Base-by-base conservation (phyloP, 2,329 filamentous ascomycete species). In the Epichloe bromicola region DNA sequence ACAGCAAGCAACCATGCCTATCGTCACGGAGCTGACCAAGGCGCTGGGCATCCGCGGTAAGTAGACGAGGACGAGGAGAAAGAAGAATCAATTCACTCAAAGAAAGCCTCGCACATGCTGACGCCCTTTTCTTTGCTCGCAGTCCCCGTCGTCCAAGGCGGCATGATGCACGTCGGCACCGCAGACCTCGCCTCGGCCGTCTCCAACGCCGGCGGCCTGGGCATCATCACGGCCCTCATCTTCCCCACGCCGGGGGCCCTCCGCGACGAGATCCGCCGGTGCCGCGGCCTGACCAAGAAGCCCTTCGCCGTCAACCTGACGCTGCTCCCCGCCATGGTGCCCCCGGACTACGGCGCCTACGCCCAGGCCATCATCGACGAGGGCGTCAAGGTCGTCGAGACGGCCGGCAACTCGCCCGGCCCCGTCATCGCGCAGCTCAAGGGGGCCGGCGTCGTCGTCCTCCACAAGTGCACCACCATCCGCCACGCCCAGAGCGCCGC, bases 391-490 rank as follows among this genome's bases (percentile, higher is more conserved):
- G 84, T 97, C 55, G 91, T 97, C 59, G 93, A 97, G 72, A 95
- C 89, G 3, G 89, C 89, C 1, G 89, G 89, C 50, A 95, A 95
- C 74, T 75, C 71, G 48, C 93, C 93, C 0, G 93, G 89, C 1
- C 89, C 90, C 3, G 84, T 98, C 56, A 97, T 98, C 67, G 75
- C 80, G 64, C 80, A 88, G 73, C 78, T 98, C 50, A 98, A 97
- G 73, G 78, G 78, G 54, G 86, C 83, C 5, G 82, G 81, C 51
- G 79, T 80, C 61, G 91, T 79, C 51, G 82, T 98, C 60, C 74
- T 98, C 51, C 93, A 98, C 79, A 98, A 98, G 73, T 97, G 93
- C 75, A 98, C 93, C 8, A 94, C 88, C 5, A 95, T 98, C 70
- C 76, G 89, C 51, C 93, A 98, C 66, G 93, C 93, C 19, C 80